phyloP scores from a whole-genome alignment of 2,329 filamentous ascomycete genomes.

The Trichoderma aggressivum region DNA sequence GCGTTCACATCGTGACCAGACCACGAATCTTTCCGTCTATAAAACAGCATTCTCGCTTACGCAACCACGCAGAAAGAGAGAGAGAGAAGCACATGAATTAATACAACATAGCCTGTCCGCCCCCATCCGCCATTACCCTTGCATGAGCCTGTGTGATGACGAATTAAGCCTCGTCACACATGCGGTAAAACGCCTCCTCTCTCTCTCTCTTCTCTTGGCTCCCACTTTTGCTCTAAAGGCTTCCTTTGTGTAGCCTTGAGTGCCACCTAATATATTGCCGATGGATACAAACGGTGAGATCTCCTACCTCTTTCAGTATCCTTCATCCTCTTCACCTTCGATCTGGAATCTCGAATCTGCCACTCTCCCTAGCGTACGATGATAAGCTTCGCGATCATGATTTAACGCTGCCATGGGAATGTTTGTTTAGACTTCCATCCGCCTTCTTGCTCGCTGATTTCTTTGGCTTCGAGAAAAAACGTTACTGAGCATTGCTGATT shows the following conservation, averaged over 20 bases:
- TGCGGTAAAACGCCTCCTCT: conserved; percentile 13
- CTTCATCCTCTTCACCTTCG: not conserved
- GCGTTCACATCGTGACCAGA: not conserved
- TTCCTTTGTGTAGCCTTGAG: conserved; percentile 6
- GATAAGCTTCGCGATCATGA: not conserved
- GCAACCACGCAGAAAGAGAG: not conserved
- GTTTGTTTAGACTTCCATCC: not conserved
- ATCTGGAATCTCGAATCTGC: not conserved
- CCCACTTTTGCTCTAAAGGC: not conserved
- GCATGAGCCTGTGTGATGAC: conserved; percentile 12
- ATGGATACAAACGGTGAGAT: conserved; percentile 34
- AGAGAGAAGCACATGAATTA: not conserved
- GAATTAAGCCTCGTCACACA: conserved; percentile 1
- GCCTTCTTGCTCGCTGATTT: not conserved
- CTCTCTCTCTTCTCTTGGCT: not conserved
- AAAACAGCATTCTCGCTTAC: not conserved
- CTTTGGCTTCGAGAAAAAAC: not conserved
- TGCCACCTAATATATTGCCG: conserved; percentile 20
- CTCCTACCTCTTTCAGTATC: not conserved
- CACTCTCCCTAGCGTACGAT: conserved; percentile 7
- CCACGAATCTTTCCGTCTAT: not conserved
- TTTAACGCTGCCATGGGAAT: not conserved
- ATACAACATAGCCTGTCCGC: not conserved
- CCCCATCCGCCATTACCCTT: not conserved
- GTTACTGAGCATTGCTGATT: not conserved